Evolutionary conservation across 768 basidiomycete species (phyloP), one percentile per base, ranked within the genome.

Genomic region (Mycena crocata): DNA sequence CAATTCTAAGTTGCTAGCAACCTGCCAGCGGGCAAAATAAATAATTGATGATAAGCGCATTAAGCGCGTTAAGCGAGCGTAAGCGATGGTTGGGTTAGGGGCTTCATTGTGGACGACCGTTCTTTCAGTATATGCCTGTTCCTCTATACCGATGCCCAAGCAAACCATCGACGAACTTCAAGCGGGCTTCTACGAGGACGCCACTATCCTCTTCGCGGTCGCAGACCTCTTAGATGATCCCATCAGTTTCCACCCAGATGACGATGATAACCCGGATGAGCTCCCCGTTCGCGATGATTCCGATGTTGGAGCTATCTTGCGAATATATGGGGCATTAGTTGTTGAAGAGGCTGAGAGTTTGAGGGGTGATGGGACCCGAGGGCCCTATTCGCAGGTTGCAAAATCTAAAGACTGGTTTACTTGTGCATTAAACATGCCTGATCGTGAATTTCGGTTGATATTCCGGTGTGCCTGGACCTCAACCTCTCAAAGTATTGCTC

Each of bases 311-410:
- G 57, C 30, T 40, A 37, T 50, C 24, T 50, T 63, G 54, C 37
- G 15, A 12, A 37, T 64, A 34, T 39, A 45, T 35, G 62, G 62
- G 21, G 28, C 24, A 21, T 1, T 48, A 21, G n/a, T 56, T 26
- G 35, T 46, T 14, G 24, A 44, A 24, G 40, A 54, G 8, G 51
- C 60, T 28, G 40, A 46, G 35, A 57, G 59, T 26, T 31, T 62
- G 30, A 31, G 39, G 31, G 48, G 59, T 17, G 59, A 67, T n/a
- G 52, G 66, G n/a, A 1, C 26, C 23, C 54, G 66, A 7, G 66
- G 66, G 39, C 66, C 60, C 14, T 67, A 67, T 49, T 56, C 52
- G n/a, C 61, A 54, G 46, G 46, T 57, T 24, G 26, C 8, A 23
- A 55, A 37, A 28, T 48, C 59, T 14, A 17, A 45, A 21, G 66